phyloP scores from a whole-genome alignment of 345 rosid species.

The Psidium friedrichsthalianum region DNA sequence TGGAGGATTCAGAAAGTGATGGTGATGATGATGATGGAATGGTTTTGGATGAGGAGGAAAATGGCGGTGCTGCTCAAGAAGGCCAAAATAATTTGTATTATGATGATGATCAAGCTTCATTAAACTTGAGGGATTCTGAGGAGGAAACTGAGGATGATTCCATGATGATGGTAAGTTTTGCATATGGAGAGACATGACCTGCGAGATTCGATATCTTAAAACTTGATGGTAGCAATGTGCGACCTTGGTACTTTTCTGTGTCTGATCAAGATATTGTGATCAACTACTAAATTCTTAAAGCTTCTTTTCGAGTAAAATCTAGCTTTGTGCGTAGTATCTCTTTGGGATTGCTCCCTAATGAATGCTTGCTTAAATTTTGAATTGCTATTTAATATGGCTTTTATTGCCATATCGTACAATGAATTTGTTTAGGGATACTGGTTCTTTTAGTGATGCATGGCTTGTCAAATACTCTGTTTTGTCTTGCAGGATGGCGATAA shows the following conservation, averaged over 20 bases:
- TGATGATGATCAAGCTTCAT: constrained; percentile 58
- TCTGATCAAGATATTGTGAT: neutral
- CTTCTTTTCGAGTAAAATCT: neutral
- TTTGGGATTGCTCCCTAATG: neutral
- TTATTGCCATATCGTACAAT: neutral
- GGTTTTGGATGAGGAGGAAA: constrained; percentile 63
- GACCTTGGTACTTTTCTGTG: neutral
- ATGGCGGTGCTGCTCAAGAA: constrained; percentile 22
- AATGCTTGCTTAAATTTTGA: neutral
- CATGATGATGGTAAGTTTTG: constrained; percentile 56
- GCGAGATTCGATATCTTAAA: neutral
- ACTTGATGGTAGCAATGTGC: neutral
- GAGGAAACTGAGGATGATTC: constrained; percentile 78
- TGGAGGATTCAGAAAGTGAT: constrained; percentile 37
- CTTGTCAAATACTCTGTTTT: neutral
- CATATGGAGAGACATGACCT: neutral
- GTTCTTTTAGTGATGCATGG: neutral
- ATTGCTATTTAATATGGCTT: neutral
- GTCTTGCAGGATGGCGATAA: constrained; percentile 66
- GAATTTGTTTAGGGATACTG: neutral
- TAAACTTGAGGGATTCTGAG: constrained; percentile 49
- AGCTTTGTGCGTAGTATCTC: neutral
- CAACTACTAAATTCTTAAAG: neutral
- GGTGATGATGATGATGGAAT: constrained; percentile 52
- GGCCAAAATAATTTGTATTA: constrained; percentile 19